Percentiles rank a stretch among this genome's conserved stretches.
These are phyloP conservation scores for Nephelium lappaceum DNA, from an alignment of 345 rosid species.

Conservation along the genomic window DNA sequence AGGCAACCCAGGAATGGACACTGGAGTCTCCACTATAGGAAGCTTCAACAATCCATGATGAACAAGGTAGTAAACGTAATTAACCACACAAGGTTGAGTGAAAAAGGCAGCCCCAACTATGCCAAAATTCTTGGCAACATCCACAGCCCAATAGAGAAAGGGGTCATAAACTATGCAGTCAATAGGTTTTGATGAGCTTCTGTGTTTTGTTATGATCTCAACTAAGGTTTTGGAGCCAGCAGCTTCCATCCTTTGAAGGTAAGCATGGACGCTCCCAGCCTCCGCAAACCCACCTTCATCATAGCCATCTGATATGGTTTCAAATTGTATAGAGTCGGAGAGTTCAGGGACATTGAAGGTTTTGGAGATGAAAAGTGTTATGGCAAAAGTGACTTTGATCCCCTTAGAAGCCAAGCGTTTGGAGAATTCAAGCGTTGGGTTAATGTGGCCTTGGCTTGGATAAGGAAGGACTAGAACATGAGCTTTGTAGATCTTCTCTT, in stretches of 20 bases:
- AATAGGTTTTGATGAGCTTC: constrained; percentile 35
- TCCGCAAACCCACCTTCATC: constrained; percentile 33
- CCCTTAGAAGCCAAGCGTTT: constrained; percentile 52
- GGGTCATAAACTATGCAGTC: constrained; percentile 64
- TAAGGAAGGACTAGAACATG: constrained; percentile 40
- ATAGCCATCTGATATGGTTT: constrained; percentile 46
- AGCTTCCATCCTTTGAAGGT: constrained; percentile 37
- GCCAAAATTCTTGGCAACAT: constrained; percentile 57
- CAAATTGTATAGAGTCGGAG: constrained; percentile 27
- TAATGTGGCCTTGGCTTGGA: constrained; percentile 54
- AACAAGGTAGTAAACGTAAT: constrained; percentile 55
- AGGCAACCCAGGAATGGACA: constrained; percentile 38
- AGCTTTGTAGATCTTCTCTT: constrained; percentile 4
- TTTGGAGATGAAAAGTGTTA: constrained; percentile 39
- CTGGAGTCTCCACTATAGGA: constrained; percentile 39
- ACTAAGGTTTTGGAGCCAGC: constrained; percentile 51
- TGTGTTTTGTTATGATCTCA: constrained; percentile 45
- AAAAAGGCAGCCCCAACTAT: constrained; percentile 60
- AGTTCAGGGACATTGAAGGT: constrained; percentile 21
- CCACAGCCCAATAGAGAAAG: constrained; percentile 65
- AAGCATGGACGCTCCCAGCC: constrained; percentile 31
- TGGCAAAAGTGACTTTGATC: constrained; percentile 37
- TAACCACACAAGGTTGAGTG: constrained; percentile 64
- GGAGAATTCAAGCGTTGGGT: constrained; percentile 50
- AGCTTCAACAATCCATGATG: constrained; percentile 39